Conservation (phyloP, 2,329 filamentous ascomycete genomes). For the Exophiala alcalophila region DNA sequence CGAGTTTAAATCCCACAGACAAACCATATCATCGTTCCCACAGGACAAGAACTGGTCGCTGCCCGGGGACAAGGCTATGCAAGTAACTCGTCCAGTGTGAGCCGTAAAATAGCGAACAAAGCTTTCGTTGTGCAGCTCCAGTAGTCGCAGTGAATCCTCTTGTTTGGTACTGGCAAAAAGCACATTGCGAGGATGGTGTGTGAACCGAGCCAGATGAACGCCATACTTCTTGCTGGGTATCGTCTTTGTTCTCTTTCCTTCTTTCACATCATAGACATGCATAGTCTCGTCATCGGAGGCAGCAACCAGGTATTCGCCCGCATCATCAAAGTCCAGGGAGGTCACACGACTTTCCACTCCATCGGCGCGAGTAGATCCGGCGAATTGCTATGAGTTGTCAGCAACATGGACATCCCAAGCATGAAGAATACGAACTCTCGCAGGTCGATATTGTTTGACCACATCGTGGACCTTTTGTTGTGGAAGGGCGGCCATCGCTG, state of each 20-base stretch:
- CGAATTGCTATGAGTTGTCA: constrained; percentile 52
- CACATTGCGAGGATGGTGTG: constrained; percentile 84
- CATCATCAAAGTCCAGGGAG: constrained; percentile 94
- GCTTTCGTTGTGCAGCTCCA: constrained; percentile 87
- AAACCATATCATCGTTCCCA: constrained; percentile 83
- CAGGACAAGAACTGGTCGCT: constrained; percentile 90
- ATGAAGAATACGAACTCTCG: constrained; percentile 57
- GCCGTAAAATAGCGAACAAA: constrained; percentile 96
- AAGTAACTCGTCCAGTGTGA: constrained; percentile 81
- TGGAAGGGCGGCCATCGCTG: constrained; percentile 21
- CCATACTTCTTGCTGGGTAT: constrained; percentile 96
- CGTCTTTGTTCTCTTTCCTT: constrained; percentile 84
- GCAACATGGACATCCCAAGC: background rate
- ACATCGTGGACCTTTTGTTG: constrained; percentile 70
- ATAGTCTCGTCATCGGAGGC: constrained; percentile 92
- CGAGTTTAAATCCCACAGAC: constrained; percentile 83
- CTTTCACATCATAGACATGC: constrained; percentile 89
- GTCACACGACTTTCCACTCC: constrained; percentile 62
- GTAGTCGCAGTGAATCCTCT: constrained; percentile 80
- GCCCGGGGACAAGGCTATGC: constrained; percentile 77
- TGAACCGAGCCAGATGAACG: constrained; percentile 89
- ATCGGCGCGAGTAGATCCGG: constrained; percentile 35
- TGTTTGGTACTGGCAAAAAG: constrained; percentile 95
- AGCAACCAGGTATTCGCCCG: constrained; percentile 86
- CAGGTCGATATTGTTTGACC: constrained; percentile 72